Conservation (phyloP, 371 early-diverging fungal species). For the Mucor plumbeus region DNA sequence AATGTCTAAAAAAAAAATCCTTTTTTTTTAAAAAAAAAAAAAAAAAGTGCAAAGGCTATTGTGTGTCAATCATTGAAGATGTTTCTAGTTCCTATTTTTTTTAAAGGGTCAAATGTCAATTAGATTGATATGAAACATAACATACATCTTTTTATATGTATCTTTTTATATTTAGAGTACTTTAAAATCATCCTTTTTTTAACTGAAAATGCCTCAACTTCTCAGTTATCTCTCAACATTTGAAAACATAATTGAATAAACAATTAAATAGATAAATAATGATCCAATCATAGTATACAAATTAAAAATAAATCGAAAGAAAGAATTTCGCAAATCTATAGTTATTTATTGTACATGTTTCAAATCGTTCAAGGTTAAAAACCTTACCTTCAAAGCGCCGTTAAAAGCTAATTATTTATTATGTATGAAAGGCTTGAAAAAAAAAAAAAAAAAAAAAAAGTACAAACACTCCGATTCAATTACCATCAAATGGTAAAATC, state of each 20-base stretch:
- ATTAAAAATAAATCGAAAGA: neutral
- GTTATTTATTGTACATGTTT: neutral
- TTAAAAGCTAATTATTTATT: too few relatives aligned
- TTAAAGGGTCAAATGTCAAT: neutral
- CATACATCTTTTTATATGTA: neutral
- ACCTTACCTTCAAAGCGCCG: too few relatives aligned
- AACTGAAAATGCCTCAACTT: too few relatives aligned
- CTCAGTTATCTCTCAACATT: neutral
- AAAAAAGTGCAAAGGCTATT: neutral
- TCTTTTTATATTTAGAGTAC: neutral
- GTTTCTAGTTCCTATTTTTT: constrained; percentile 4
- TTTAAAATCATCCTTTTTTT: neutral
- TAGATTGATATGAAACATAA: constrained; percentile 4
- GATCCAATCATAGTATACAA: neutral
- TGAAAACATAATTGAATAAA: neutral
- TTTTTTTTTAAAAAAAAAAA: too few relatives aligned
- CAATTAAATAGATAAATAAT: neutral
- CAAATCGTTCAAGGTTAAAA: neutral
- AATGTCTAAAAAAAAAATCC: neutral
- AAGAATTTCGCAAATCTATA: neutral
- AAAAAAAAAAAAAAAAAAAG: too few relatives aligned
- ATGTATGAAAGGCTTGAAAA: too few relatives aligned
- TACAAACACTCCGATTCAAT: too few relatives aligned
- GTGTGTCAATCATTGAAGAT: neutral
- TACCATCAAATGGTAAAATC: too few relatives aligned